Evolutionary conservation across 768 basidiomycete species (phyloP), one percentile per base, ranked within the genome.

Genomic region (Amylocystis lapponica): DNA sequence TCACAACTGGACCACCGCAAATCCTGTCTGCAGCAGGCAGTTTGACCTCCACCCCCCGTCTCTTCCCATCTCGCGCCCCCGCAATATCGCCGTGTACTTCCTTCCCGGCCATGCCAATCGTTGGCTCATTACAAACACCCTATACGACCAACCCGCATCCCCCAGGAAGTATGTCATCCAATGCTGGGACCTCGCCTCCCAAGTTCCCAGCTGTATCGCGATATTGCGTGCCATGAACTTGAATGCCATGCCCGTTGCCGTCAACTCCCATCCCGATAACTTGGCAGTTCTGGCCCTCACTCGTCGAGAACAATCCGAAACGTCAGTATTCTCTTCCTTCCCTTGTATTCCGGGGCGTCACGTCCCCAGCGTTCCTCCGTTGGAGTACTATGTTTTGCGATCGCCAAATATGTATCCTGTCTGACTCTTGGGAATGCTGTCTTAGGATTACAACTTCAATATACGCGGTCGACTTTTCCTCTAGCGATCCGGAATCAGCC

Each of bases 101-200:
- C 48, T 81, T 0, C 72, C 74, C 0, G 66, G 61, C 0, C 50
- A 62, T n/a, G 63, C 59, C 3, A 61, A 60, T 26, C 64, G 67
- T 5, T 75, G 70, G 60, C 54, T 83, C 6, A 52, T 83, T 19
- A 76, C 76, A 0, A 56, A 79, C 23, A 64, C 63, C 0, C 44
- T 62, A 49, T 50, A 52, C 46, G 52, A 52, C 23, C 33, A 44
- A 11, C 25, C 27, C 1, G 44, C 43, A 0, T 57, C 43, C 1
- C 53, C 56, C 0, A 56, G 61, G 14, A 36, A 48, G 11, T 70
- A 66, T 22, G 59, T 59, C 19, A 43, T 83, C 21, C 75, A 78
- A 29, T 79, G 79, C 50, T 83, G 82, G 82, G 76, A 83, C 48
- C 34, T 80, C 8, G 36, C 55, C 0, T 9, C 43, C 10, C 40